A percentile compares a stretch with the other conserved stretches of the same genome.
Conservation (phyloP, 768 basidiomycete species). For the Galerina sulciceps region DNA sequence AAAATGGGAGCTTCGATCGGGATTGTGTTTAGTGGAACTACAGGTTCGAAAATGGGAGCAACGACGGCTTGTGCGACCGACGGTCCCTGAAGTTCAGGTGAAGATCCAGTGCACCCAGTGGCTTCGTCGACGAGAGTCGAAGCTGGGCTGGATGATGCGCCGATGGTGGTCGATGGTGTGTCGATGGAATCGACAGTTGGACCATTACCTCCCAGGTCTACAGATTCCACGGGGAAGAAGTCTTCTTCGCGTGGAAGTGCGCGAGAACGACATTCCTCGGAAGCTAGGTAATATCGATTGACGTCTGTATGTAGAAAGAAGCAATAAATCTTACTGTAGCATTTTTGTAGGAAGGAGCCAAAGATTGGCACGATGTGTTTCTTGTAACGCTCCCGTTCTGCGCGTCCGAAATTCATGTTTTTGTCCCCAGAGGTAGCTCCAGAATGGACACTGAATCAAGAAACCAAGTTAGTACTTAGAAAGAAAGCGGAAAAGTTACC, state of each 20-base stretch:
- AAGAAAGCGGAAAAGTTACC: no score
- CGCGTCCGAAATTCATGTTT: constrained; percentile 12
- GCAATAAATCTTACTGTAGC: not conserved
- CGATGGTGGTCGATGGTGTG: not conserved
- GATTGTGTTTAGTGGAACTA: no score
- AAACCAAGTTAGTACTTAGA: not conserved
- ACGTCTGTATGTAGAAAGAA: not conserved
- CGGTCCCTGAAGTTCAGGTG: no score
- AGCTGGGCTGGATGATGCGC: not conserved
- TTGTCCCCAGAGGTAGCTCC: constrained; percentile 8
- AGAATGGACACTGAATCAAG: constrained; percentile 9
- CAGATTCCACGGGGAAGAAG: not conserved
- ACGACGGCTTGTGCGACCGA: no score
- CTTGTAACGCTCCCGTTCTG: not conserved
- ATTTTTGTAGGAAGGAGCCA: constrained; percentile 1
- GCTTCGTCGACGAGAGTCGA: not conserved
- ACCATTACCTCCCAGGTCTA: not conserved
- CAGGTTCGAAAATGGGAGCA: no score
- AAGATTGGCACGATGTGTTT: constrained; percentile 6
- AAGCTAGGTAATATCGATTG: not conserved
- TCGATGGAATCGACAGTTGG: not conserved
- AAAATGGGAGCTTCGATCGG: no score
- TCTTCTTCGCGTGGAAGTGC: not conserved
- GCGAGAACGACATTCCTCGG: constrained; percentile 8
- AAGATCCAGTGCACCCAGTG: no score